These are phyloP conservation scores for Spencermartinsiella europaea DNA, from an alignment of 805 yeast genomes.

Conservation along the genomic window DNA sequence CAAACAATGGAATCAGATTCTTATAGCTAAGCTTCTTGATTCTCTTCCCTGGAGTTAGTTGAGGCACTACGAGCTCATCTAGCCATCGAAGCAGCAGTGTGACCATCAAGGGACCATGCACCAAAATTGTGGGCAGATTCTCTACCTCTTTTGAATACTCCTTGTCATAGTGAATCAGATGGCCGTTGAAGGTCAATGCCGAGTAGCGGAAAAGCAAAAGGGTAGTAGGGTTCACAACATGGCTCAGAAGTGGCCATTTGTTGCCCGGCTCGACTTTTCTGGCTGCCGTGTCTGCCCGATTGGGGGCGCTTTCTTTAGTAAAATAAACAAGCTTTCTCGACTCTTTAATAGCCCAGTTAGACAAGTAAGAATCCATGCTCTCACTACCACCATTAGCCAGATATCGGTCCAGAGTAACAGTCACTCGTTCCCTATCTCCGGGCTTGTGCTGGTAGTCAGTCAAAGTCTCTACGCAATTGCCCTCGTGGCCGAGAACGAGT, in stretches of 20 bases:
- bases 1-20: constrained; percentile 47
- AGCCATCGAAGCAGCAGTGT: constrained; percentile 56
- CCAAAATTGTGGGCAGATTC: constrained; percentile 53
- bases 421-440: constrained; percentile 28
- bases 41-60: constrained; percentile 3
- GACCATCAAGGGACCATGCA: constrained; percentile 79
- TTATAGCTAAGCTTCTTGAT: constrained; percentile 42
- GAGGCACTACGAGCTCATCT: constrained; percentile 16
- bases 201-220: constrained; percentile 57
- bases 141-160: constrained; percentile 51
- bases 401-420: constrained; percentile 53
- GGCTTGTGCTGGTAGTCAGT: constrained; percentile 18
- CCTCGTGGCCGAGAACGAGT: constrained; percentile 34
- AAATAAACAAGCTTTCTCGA: constrained; percentile 59
- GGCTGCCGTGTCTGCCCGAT: constrained; percentile 16
- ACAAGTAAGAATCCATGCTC: constrained; percentile 5
- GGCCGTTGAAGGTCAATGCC: constrained; percentile 76
- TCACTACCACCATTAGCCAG: constrained; percentile 31
- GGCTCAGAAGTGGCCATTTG: constrained; percentile 6
- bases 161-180: constrained; percentile 71
- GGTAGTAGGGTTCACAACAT: constrained; percentile 36
- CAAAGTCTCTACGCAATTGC: constrained; percentile 52
- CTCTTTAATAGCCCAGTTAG: constrained; percentile 42
- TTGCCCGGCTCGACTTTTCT: constrained; percentile 3
- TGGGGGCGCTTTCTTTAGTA: constrained; percentile 26